Evolutionary conservation across 1,139 yeast species (phyloP).

Genomic region (Pneumocystis wakefieldiae): DNA sequence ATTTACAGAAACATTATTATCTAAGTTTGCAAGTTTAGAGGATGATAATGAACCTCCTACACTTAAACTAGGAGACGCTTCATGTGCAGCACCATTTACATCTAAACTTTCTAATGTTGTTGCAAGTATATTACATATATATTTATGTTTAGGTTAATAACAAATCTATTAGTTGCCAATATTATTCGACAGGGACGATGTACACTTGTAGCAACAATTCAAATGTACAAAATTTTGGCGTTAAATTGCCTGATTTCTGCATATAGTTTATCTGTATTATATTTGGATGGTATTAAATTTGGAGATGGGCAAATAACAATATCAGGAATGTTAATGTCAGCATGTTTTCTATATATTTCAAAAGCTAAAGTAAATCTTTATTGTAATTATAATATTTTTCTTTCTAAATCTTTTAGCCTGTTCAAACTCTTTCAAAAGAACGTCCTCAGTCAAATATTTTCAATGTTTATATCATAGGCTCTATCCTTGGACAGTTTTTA

Average conservation of each 20-base stretch:
- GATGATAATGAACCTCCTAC: conserved; percentile 80
- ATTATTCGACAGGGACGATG: conserved; percentile 97
- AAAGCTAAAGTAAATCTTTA: conserved; percentile 40
- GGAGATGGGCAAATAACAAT: conserved; percentile 96
- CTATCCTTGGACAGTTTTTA: conserved; percentile 90
- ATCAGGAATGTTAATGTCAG: conserved; percentile 77
- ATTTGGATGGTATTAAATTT: conserved; percentile 92
- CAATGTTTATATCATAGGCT: conserved; percentile 90
- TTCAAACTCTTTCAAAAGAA: conserved; percentile 76
- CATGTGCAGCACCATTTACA: conserved; percentile 98
- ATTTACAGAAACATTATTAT: conserved; percentile 38
- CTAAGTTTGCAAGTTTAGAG: conserved; percentile 38
- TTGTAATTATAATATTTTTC: not conserved
- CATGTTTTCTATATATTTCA: conserved; percentile 89
- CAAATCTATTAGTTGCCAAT: conserved; percentile 37
- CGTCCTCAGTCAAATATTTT: conserved; percentile 98
- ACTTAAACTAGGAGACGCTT: conserved; percentile 92
- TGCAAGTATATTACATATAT: conserved; percentile 32
- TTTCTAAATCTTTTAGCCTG: conserved; percentile 31
- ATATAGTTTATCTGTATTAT: conserved; percentile 82
- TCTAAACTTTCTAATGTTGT: conserved; percentile 85
- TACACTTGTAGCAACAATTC: conserved; percentile 92
- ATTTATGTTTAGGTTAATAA: not conserved
- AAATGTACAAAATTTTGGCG: conserved; percentile 96
- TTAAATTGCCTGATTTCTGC: conserved; percentile 94